A percentile compares a stretch with the other conserved stretches of the same genome.
Evolutionary conservation across 2,329 filamentous ascomycete species (phyloP).

Genomic region (Leptographium flavum): DNA sequence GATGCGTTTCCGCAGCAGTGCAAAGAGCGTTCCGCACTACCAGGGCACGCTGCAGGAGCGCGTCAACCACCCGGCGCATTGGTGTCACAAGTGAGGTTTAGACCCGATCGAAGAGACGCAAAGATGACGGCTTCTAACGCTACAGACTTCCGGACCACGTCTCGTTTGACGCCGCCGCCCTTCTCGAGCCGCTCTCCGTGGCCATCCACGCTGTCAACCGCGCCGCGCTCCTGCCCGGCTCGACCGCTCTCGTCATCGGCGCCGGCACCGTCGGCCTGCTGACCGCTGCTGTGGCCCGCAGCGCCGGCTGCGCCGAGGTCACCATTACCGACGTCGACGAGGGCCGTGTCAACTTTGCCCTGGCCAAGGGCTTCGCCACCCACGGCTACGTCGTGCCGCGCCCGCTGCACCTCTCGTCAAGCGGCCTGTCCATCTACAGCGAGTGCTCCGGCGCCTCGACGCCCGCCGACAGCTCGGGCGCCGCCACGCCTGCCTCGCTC

Average conservation of each 20-base stretch:
- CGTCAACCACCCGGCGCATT: conserved; percentile 46
- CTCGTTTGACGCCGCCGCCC: conserved; percentile 43
- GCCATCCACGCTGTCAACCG: conserved; percentile 47
- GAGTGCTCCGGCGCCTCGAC: conserved; percentile 36
- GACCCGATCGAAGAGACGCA: too few species aligned
- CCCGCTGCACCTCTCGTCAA: conserved; percentile 26
- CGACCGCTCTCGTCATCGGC: conserved; percentile 47
- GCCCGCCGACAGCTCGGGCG: conserved; percentile 24
- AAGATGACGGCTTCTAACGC: not conserved
- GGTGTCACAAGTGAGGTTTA: conserved; percentile 43
- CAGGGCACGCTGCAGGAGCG: conserved; percentile 48
- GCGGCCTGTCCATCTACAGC: conserved; percentile 26
- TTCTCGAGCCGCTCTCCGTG: conserved; percentile 48
- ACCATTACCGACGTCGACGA: conserved; percentile 47
- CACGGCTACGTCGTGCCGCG: conserved; percentile 40
- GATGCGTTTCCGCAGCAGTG: conserved; percentile 47
- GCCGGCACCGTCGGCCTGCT: conserved; percentile 49
- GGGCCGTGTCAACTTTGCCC: conserved; percentile 44
- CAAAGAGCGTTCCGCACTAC: conserved; percentile 48
- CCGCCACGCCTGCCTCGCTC: conserved; percentile 29
- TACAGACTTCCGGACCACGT: conserved; percentile 41
- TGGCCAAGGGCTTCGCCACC: conserved; percentile 44
- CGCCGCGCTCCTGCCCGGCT: conserved; percentile 34
- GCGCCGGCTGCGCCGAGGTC: conserved; percentile 43
- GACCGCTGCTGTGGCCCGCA: conserved; percentile 46